phyloP scores from a whole-genome alignment of 805 yeast species.

The Jamesozyma piceae region DNA sequence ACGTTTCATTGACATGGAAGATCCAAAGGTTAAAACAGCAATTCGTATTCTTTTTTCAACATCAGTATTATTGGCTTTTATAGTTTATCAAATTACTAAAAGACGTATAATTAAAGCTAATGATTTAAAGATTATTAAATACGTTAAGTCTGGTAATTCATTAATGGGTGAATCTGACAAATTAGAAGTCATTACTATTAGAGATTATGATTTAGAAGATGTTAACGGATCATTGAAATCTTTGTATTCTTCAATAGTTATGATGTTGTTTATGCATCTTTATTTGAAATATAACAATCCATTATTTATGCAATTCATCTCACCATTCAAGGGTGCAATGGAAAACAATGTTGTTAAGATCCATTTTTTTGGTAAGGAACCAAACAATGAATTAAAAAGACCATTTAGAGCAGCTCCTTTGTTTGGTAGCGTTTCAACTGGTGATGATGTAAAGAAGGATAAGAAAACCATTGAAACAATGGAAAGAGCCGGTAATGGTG shows the following conservation, averaged over 20 bases:
- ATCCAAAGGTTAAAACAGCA: slow-evolving; percentile 61
- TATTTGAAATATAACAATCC: slow-evolving; percentile 98
- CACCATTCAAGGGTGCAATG: slow-evolving; percentile 81
- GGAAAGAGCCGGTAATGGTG: slow-evolving; percentile 78
- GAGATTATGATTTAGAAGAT: slow-evolving; percentile 89
- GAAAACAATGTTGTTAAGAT: slow-evolving; percentile 88
- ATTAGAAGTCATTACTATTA: slow-evolving; percentile 82
- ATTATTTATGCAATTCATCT: slow-evolving; percentile 83
- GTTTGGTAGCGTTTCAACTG: slow-evolving; percentile 44
- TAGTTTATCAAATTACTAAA: slow-evolving; percentile 58
- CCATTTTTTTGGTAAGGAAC: slow-evolving; percentile 74
- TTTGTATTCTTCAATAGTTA: slow-evolving; percentile 78
- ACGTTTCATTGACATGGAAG: slow-evolving; percentile 78
- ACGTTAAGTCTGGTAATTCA: slow-evolving; percentile 75
- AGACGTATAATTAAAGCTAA: slow-evolving; percentile 59
- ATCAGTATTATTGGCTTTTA: slow-evolving; percentile 56
- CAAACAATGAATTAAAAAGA: slow-evolving; percentile 86
- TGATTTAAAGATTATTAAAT: slow-evolving; percentile 86
- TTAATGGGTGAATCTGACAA: slow-evolving; percentile 63
- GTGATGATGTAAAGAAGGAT: slow-evolving; percentile 60
- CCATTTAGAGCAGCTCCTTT: slow-evolving; percentile 87
- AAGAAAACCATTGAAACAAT: slow-evolving; percentile 78
- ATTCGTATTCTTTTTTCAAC: slow-evolving; percentile 65
- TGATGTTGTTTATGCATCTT: slow-evolving; percentile 97
- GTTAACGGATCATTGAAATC: slow-evolving; percentile 71